Evolutionary conservation across 1,139 yeast species (phyloP).

Genomic region (Candida sp.): DNA sequence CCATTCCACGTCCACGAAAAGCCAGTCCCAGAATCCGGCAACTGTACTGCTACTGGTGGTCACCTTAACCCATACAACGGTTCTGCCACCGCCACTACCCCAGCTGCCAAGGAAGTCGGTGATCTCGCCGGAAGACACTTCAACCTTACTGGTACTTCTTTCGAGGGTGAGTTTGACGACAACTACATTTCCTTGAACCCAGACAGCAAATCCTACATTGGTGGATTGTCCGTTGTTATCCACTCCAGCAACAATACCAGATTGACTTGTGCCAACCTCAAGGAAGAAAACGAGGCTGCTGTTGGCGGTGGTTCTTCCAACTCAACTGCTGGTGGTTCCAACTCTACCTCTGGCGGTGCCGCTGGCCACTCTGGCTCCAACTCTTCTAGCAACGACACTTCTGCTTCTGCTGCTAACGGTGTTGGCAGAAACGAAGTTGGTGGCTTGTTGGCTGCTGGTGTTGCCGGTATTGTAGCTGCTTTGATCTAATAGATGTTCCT

Average conservation of each 20-base stretch:
- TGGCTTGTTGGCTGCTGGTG: slow-evolving; percentile 15
- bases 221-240: slow-evolving; percentile 41
- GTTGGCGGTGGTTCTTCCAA: background rate
- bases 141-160: slow-evolving; percentile 26
- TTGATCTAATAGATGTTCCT: slow-evolving; percentile 10
- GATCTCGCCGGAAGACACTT: slow-evolving; percentile 51
- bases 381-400: background rate
- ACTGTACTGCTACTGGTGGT: slow-evolving; percentile 40
- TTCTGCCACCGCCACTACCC: slow-evolving; percentile 24
- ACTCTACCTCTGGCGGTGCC: slow-evolving; percentile 2
- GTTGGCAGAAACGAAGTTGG: slow-evolving; percentile 17
- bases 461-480: slow-evolving; percentile 17
- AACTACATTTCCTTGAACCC: slow-evolving; percentile 43
- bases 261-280: slow-evolving; percentile 47
- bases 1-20: slow-evolving; percentile 44
- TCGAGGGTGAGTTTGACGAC: slow-evolving; percentile 33
- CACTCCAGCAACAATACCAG: slow-evolving; percentile 37
- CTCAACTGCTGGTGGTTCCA: background rate
- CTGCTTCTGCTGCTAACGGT: slow-evolving; percentile 15
- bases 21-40: slow-evolving; percentile 43
- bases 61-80: slow-evolving; percentile 49
- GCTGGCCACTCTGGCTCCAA: background rate
- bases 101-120: slow-evolving; percentile 37
- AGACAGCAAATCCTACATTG: slow-evolving; percentile 36
- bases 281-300: slow-evolving; percentile 10